Conservation (phyloP, 192 early-diverging fungal species). For the Podila horticola region DNA sequence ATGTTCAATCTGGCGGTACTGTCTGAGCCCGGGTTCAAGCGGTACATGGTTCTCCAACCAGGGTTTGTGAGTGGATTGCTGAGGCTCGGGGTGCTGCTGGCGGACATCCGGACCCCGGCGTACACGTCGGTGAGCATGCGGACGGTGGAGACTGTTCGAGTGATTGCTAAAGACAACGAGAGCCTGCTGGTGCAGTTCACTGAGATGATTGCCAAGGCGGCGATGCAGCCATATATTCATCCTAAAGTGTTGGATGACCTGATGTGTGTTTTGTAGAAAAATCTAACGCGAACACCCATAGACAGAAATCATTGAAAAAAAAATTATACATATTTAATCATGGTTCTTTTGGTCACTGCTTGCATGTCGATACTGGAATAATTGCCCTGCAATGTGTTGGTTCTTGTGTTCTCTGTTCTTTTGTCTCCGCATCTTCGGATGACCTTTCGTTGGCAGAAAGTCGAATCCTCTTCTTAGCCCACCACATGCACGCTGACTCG, state of each 20-base stretch:
- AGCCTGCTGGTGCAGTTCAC: conserved; percentile 46
- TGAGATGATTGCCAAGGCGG: conserved; percentile 45
- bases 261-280: conserved; percentile 44
- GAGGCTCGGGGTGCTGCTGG: conserved; percentile 34
- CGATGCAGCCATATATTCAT: conserved; percentile 44
- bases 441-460: too few relatives aligned
- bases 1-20: conserved; percentile 58
- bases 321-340: neutral
- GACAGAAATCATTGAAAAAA: neutral
- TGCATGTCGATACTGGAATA: too few relatives aligned
- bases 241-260: conserved; percentile 41
- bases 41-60: conserved; percentile 39
- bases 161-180: conserved; percentile 45
- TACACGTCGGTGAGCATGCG: conserved; percentile 45
- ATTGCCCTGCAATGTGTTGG: too few relatives aligned
- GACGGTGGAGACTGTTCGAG: conserved; percentile 41
- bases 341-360: too few relatives aligned
- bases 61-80: conserved; percentile 45
- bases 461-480: too few relatives aligned
- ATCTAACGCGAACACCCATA: neutral
- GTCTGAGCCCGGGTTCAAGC: conserved; percentile 36
- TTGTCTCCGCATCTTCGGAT: too few relatives aligned
- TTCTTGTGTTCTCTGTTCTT: too few relatives aligned
- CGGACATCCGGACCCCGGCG: conserved; percentile 36
- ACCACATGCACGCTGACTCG: too few relatives aligned